Conservation (phyloP, 2,329 filamentous ascomycete species). For the Claviceps maximensis region DNA sequence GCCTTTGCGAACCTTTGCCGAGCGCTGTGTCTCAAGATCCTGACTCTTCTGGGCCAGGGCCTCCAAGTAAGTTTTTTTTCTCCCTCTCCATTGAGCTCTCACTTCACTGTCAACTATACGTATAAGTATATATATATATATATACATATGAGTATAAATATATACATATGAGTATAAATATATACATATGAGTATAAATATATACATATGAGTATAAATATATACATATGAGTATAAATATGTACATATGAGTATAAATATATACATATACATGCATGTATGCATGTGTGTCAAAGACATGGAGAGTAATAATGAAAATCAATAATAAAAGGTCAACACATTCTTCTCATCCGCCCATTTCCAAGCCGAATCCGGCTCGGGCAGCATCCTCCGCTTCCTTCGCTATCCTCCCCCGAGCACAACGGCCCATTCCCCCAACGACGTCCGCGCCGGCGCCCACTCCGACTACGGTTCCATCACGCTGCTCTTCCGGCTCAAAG, state of each 20-base stretch:
- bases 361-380: constrained; percentile 30
- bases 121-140: too few species aligned
- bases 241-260: too few species aligned
- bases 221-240: background rate
- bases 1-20: constrained; percentile 61
- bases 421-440: constrained; percentile 32
- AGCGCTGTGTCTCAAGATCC: constrained; percentile 55
- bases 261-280: too few species aligned
- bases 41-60: constrained; percentile 66
- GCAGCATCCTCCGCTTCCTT: constrained; percentile 55
- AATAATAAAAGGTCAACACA: constrained; percentile 24
- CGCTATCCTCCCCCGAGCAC: constrained; percentile 49
- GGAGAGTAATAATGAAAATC: background rate
- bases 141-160: too few species aligned
- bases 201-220: too few species aligned
- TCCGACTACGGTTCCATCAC: constrained; percentile 69
- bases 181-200: background rate
- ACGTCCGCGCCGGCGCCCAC: constrained; percentile 82
- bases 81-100: background rate
- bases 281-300: background rate
- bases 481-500: constrained; percentile 72
- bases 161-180: too few species aligned
- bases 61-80: constrained; percentile 39
- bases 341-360: constrained; percentile 44
- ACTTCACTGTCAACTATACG: background rate